A percentile compares a stretch with the other conserved stretches of the same genome.
phyloP scores from a whole-genome alignment of 176 grass and related monocot species.

The Alloteropsis semialata region DNA sequence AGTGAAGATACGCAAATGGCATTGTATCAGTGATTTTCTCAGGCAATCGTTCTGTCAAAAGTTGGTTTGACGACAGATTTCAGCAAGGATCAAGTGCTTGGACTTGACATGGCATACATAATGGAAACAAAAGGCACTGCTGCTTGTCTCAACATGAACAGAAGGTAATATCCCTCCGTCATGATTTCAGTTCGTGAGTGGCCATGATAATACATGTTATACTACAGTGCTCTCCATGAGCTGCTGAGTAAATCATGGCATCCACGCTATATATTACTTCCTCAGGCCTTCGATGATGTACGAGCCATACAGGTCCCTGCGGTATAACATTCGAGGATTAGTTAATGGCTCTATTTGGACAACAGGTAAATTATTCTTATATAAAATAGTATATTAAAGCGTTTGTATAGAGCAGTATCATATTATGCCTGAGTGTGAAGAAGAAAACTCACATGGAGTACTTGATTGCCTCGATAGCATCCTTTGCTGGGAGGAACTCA shows the following conservation, averaged over 20 bases:
- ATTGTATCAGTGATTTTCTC: neutral
- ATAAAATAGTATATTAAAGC: no score
- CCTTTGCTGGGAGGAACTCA: slow-evolving; percentile 91
- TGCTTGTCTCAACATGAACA: slow-evolving; percentile 17
- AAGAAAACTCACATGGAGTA: slow-evolving; percentile 81
- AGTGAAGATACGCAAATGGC: neutral
- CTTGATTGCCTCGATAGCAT: slow-evolving; percentile 70
- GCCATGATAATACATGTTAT: slow-evolving; percentile 20
- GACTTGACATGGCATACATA: slow-evolving; percentile 25
- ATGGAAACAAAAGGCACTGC: slow-evolving; percentile 14
- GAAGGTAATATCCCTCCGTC: slow-evolving; percentile 12
- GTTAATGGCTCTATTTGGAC: neutral
- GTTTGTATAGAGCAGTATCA: neutral
- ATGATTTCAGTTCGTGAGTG: slow-evolving; percentile 16
- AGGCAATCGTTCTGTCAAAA: slow-evolving; percentile 20
- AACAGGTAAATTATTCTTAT: neutral
- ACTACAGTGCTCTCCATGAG: neutral
- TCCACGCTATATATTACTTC: slow-evolving; percentile 48
- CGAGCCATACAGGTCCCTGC: slow-evolving; percentile 83
- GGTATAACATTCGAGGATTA: slow-evolving; percentile 3
- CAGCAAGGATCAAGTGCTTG: slow-evolving; percentile 7
- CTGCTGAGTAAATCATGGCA: neutral
- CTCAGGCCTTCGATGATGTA: slow-evolving; percentile 85
- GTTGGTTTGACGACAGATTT: slow-evolving; percentile 16
- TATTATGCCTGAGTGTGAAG: neutral